These are phyloP conservation scores for Prunus armeniaca DNA, from an alignment of 306 rosid genomes.

Conservation along the genomic window DNA sequence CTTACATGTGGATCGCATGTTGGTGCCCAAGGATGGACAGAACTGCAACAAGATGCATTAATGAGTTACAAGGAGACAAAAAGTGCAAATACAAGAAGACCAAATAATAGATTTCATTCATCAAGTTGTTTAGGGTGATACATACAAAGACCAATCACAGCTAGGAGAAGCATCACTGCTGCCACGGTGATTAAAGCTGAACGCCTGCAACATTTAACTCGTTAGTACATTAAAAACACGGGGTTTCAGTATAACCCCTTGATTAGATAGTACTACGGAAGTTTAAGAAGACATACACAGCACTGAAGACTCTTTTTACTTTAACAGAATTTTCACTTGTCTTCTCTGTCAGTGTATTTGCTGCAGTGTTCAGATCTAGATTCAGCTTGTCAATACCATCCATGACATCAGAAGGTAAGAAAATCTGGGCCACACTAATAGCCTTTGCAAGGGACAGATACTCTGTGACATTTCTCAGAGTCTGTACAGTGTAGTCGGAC, in stretches of 20 bases:
- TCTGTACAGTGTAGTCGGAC: conserved; percentile 82
- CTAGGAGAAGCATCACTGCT: conserved; percentile 76
- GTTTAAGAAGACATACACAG: conserved; percentile 59
- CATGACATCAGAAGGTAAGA: conserved; percentile 81
- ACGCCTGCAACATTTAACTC: conserved; percentile 46
- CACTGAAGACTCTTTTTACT: conserved; percentile 58
- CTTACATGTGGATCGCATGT: conserved; percentile 90
- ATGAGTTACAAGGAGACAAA: conserved; percentile 20
- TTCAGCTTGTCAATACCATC: conserved; percentile 73
- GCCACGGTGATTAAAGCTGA: conserved; percentile 73
- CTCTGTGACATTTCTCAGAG: conserved; percentile 80
- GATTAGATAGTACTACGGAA: conserved; percentile 8
- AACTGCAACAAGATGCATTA: conserved; percentile 48
- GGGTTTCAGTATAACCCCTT: not conserved
- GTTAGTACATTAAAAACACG: conserved; percentile 29
- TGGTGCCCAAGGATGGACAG: conserved; percentile 73
- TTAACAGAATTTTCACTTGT: conserved; percentile 67
- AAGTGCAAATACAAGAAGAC: not conserved
- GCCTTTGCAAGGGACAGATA: conserved; percentile 93
- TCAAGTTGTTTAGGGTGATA: conserved; percentile 12
- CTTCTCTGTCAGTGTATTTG: conserved; percentile 60
- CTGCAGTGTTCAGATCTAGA: conserved; percentile 70
- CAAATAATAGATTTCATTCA: conserved; percentile 1
- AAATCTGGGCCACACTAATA: conserved; percentile 69
- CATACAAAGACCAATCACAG: conserved; percentile 80